Evolutionary conservation across 2,329 filamentous ascomycete genomes (phyloP).

Genomic region (Alternaria longipes): DNA sequence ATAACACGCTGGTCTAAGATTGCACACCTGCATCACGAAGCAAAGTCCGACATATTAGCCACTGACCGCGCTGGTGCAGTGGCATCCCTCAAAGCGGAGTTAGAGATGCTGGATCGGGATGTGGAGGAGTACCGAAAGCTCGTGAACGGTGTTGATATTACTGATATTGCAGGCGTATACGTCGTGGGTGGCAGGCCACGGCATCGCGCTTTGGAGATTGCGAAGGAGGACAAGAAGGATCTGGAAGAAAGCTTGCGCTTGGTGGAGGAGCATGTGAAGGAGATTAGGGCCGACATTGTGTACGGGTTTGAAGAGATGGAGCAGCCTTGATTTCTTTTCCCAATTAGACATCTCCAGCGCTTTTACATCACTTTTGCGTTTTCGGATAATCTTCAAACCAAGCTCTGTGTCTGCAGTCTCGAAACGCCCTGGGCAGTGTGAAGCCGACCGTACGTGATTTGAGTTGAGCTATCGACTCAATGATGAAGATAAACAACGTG

Average conservation of each 20-base stretch:
- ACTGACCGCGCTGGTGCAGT: slow-evolving; percentile 17
- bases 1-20: slow-evolving; percentile 10
- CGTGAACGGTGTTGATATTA: slow-evolving; percentile 13
- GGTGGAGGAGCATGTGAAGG: slow-evolving; percentile 13
- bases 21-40: slow-evolving; percentile 13
- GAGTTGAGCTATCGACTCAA: background rate
- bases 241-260: slow-evolving; percentile 18
- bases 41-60: slow-evolving; percentile 8
- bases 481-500: background rate
- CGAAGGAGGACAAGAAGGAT: slow-evolving; percentile 22
- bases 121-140: slow-evolving; percentile 18
- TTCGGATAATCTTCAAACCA: background rate
- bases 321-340: background rate
- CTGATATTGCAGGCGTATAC: slow-evolving; percentile 25
- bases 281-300: slow-evolving; percentile 19
- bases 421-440: background rate
- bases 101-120: slow-evolving; percentile 24
- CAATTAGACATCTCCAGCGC: background rate
- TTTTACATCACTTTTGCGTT: background rate
- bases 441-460: background rate
- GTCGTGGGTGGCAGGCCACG: slow-evolving; percentile 16
- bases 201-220: slow-evolving; percentile 23
- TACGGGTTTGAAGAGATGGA: slow-evolving; percentile 13
- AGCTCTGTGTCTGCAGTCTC: background rate
- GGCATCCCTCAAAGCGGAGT: slow-evolving; percentile 23